Base-by-base conservation (phyloP, 2,329 filamentous ascomycete species). In the Colletotrichum sp. region DNA sequence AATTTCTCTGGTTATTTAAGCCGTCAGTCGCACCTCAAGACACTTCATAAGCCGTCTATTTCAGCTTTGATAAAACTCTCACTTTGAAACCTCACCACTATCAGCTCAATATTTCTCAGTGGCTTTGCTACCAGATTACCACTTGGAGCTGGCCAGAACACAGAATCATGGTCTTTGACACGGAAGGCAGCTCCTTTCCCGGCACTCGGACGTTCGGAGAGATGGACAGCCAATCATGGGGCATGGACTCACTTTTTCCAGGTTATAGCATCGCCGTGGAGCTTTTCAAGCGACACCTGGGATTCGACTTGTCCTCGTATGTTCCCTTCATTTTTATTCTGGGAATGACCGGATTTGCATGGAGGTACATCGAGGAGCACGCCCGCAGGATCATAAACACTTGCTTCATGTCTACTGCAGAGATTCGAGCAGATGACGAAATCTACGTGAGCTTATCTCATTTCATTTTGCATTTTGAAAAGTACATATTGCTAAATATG, bases 61-160 rank as follows among this genome's bases (percentile, higher is more conserved):
- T n/a, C 39, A 49, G 39, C 9, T 49, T 49, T 49, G 39, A 21
- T 49, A 49, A 49, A 49, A 21, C 18, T 5, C 39, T n/a, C 39
- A 49, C 39, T 12, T n/a, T 0, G 1, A n/a, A 49, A 0, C 0
- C 39, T 49, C 9, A 49, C 39, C 0, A 0, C 18, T 0, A 0
- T n/a, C 39, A n/a, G 18, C 39, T 49, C 39, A 49, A 24, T 26
- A 26, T 26, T 26, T 26, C 26, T 26, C 5, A 26, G 26, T 26
- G 26, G 26, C 26, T 26, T 26, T 26, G 26, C 26, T 26, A 10
- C 30, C 30, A 12, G 30, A 32, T 32, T 12, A 39, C 15, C 36
- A 8, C 15, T 39, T 39, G 3, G 7, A 39, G 15, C 15, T 39
- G 36, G 8, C 15, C 15, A 16, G 7, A 39, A 39, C 36, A 9